A percentile compares a stretch with the other conserved stretches of the same genome.
Evolutionary conservation across 2,329 filamentous ascomycete genomes (phyloP).

Genomic region (Calonectria honghensis): DNA sequence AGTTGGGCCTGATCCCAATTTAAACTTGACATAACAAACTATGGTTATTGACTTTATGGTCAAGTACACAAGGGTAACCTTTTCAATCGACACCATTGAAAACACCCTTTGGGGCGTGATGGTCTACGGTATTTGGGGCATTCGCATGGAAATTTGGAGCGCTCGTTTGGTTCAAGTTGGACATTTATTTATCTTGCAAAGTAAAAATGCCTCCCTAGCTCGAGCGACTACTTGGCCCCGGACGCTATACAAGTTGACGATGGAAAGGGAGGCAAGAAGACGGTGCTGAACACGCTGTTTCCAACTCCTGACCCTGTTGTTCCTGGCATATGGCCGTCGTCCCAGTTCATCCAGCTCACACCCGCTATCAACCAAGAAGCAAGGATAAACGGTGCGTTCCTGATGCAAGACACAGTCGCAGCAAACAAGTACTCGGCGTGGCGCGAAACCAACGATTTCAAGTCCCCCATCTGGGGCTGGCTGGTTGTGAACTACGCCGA

Average conservation of each 20-base stretch:
- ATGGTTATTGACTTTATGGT: too few species aligned
- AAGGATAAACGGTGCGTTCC: conserved; percentile 3
- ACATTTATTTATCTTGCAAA: too few species aligned
- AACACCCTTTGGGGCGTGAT: too few species aligned
- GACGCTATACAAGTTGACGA: background rate
- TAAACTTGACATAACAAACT: too few species aligned
- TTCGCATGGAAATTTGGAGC: too few species aligned
- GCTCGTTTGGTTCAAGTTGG: too few species aligned
- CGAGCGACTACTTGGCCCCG: background rate
- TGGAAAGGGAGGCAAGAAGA: conserved; percentile 1
- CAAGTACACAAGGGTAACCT: too few species aligned
- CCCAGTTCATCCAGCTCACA: conserved; percentile 1
- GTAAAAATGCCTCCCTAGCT: too few species aligned
- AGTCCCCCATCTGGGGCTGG: conserved; percentile 29
- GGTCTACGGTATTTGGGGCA: too few species aligned
- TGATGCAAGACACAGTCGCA: background rate
- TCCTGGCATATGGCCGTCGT: background rate
- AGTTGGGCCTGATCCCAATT: too few species aligned
- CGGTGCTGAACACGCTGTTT: background rate
- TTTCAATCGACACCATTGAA: too few species aligned
- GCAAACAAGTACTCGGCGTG: background rate
- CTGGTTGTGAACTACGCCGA: conserved; percentile 6
- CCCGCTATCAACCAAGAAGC: conserved; percentile 3
- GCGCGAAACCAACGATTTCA: conserved; percentile 10
- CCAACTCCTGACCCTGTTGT: background rate